Evolutionary conservation across 805 yeast species (phyloP), one percentile per base, ranked within the genome.

Genomic region (Zygotorulaspora danielsina): DNA sequence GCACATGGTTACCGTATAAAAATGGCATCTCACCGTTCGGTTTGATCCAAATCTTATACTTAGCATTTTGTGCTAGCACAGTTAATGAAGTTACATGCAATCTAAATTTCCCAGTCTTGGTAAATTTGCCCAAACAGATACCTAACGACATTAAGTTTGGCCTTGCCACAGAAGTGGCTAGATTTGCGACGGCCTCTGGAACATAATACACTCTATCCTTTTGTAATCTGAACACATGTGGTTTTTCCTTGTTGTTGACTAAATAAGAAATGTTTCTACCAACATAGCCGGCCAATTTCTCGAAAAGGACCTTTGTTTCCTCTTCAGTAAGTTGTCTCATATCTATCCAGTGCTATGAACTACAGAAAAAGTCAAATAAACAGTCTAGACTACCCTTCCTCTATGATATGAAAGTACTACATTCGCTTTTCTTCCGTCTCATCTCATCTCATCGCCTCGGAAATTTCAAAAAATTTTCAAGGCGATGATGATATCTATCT

Each of bases 11-110:
- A 25, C 98, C 98, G 55, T 93, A 93, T 49, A 93, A 67, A 61
- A 83, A 93, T 10, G 98, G 97, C 98, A 93, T 93, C 66, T 93
- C 98, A 54, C 98, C 98, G 59, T 93, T 93, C 36, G 79, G 80
- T 64, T 93, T 93, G 65, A 93, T 86, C 98, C 98, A 93, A 28
- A 93, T 72, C 67, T 90, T 93, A 69, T 81, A 88, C 63, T 84
- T 85, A 35, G 98, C 97, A 60, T 82, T 81, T 53, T 85, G 82
- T 2, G 95, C 82, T 41, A 93, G 67, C 46, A 85, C 75, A 33
- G 84, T 80, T 48, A 93, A 72, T 3, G 96, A 74, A n/a, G 98
- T 93, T 46, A 93, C 81, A 63, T 93, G 98, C 50, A 93, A 71
- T 66, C 96, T 78, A 70, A 93, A 93, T 66, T 93, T 93, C 20